Base-by-base conservation (phyloP, 306 rosid genomes). In the Elaeagnus macrophylla region DNA sequence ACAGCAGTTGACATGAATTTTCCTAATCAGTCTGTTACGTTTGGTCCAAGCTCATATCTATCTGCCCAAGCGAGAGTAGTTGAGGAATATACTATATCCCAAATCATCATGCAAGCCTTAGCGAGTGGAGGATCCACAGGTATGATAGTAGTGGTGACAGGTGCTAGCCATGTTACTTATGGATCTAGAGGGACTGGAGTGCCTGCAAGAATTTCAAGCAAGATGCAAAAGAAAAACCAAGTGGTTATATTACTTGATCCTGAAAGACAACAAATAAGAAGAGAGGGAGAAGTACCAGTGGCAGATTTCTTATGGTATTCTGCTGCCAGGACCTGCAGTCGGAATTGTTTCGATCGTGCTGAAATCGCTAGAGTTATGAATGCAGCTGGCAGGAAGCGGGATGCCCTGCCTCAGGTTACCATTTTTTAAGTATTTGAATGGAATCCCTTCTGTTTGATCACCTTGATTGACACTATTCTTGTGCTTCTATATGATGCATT, bases 251-350 rank as follows among this genome's bases (percentile, higher is more conserved):
- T 91, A 48, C 96, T 91, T 78, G 83, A 86, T 71, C 97, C 94
- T 68, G 97, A 86, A 73, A 70, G 97, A 75, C 97, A 91, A 62
- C 74, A 74, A 57, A 86, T 86, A 62, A 81, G 97, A 61, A 56
- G 67, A 48, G 97, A 86, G 77, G 97, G 97, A 52, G 97, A 91
- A 67, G 95, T 91, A 71, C 94, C 95, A 12, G 75, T 82, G 43
- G 97, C 97, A 50, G 95, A 90, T 75, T 86, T 86, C 72, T 69
- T 90, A 79, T 90, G 97, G 97, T 90, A 90, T 75, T 90, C 97
- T 61, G 86, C 93, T 57, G 94, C 95, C 68, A 81, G 94, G 68
- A 83, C 96, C 61, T 90, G 97, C 70, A 76, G 55, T 63, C 77
- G 95, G 77, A 90, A 90, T 65, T 90, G 97, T 65, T 90, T 90